These are phyloP conservation scores for Chrysoporthe puriensis DNA, from an alignment of 2,329 filamentous ascomycete genomes.

Conservation along the genomic window DNA sequence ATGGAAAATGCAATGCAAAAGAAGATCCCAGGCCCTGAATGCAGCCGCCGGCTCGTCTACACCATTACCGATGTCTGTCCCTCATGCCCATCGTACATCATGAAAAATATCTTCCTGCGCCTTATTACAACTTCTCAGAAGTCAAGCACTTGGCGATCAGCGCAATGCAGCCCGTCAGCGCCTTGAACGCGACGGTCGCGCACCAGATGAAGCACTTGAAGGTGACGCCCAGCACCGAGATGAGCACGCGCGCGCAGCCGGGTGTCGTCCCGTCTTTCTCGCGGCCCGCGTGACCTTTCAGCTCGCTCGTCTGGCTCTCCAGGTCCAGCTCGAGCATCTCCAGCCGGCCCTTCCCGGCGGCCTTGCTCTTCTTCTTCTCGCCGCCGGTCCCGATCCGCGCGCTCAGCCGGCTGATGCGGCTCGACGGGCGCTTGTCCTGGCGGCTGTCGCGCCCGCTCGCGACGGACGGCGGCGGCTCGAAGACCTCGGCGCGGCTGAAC, in stretches of 20 bases:
- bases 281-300: constrained; percentile 46
- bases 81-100: constrained; percentile 18
- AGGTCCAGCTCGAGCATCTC: constrained; percentile 66
- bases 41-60: constrained; percentile 14
- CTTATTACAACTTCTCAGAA: constrained; percentile 43
- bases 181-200: constrained; percentile 59
- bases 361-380: constrained; percentile 27
- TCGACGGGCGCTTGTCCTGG: constrained; percentile 34
- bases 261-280: constrained; percentile 55
- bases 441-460: constrained; percentile 29
- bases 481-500: constrained; percentile 54
- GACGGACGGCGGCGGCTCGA: constrained; percentile 61
- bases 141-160: constrained; percentile 55
- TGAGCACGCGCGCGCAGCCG: constrained; percentile 50
- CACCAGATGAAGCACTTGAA: constrained; percentile 64
- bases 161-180: constrained; percentile 53
- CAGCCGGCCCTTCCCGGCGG: constrained; percentile 42
- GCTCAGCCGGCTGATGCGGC: constrained; percentile 38
- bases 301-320: constrained; percentile 61
- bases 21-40: constrained; percentile 16
- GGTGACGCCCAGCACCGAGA: constrained; percentile 55
- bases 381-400: constrained; percentile 31
- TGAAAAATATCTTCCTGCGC: background rate
- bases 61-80: constrained; percentile 21
- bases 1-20: constrained; percentile 22